Percentiles rank a stretch among this genome's conserved stretches.
Evolutionary conservation across 495 filamentous ascomycete species (phyloP).

Genomic region (Aspergillus nidulans): DNA sequence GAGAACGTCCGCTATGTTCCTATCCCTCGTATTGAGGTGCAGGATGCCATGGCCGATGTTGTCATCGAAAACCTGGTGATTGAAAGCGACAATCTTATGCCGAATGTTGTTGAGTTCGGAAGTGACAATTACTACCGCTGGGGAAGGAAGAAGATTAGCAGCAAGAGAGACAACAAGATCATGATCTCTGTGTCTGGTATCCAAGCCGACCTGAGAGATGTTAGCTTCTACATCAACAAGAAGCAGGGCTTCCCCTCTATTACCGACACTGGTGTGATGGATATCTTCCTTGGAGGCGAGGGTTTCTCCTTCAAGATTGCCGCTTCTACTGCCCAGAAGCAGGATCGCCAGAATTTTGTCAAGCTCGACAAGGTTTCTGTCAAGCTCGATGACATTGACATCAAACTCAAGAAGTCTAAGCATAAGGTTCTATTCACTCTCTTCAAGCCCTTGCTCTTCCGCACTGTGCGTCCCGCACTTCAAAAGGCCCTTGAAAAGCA

Average conservation of each 20-base stretch:
- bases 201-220: conserved; percentile 63
- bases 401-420: conserved; percentile 90
- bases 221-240: conserved; percentile 92
- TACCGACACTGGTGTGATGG: conserved; percentile 83
- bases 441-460: conserved; percentile 85
- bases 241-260: conserved; percentile 94
- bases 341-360: conserved; percentile 78
- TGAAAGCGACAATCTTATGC: conserved; percentile 95
- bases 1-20: conserved; percentile 90
- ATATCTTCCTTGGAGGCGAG: conserved; percentile 81
- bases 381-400: conserved; percentile 75
- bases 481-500: conserved; percentile 85
- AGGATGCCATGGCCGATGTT: conserved; percentile 78
- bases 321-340: conserved; percentile 73
- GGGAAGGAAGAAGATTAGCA: conserved; percentile 81
- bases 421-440: conserved; percentile 87
- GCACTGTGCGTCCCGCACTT: conserved; percentile 74
- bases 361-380: conserved; percentile 88
- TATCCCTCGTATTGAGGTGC: conserved; percentile 89
- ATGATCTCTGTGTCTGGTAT: conserved; percentile 83
- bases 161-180: conserved; percentile 72
- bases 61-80: conserved; percentile 91
- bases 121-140: conserved; percentile 95
- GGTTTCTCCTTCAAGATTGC: conserved; percentile 92
- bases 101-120: conserved; percentile 86